Base-by-base conservation (phyloP, 176 grass and related monocot species). In the Avena atlantica region DNA sequence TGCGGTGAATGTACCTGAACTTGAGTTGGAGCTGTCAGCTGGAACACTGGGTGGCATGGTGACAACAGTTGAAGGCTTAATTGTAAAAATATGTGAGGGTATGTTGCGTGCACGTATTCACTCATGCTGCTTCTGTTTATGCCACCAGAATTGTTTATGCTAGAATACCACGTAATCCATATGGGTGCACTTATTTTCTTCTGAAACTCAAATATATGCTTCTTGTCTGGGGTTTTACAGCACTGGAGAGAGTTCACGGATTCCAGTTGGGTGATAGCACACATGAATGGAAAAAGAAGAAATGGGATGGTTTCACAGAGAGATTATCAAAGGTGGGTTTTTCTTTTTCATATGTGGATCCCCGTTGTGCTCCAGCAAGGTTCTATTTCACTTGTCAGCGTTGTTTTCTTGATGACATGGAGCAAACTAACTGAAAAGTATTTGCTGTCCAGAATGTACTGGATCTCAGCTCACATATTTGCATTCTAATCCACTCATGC, bases 11-110 rank as follows among this genome's bases (percentile, higher is more conserved):
- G 92, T 98, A 83, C 96, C 96, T 67, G 93, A 98, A 85, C 92
- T 98, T 88, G 96, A 98, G 12, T 86, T 98, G 82, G 96, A 98
- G 82, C 89, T 96, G 69, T 6, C 93, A 76, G 90, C 87, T 57
- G 93, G 96, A 86, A 98, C 96, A 14, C 85, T 98, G 82, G 96
- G 96, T 76, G 96, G 96, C 60, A 83, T 96, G 83, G 93, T 98
- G 42, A 98, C 96, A 68, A 98, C 96, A 51, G 93, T 96, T 72
- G 96, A 98, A 93, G 96, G 96, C 78, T 88, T 98, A 37, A 96
- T 98, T 85, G 83, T 91, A 25, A 94, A 98, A 84, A 98, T 92
- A 86, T 89, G 92, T 2, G 96, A 98, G 80, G 91, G 96, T 98
- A 96, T 79, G 92, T 81, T 85, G 4, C 9, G 44, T 2, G 63